Evolutionary conservation across 176 grass and related monocot species (phyloP).

Genomic region (Rhynchospora pubera): DNA sequence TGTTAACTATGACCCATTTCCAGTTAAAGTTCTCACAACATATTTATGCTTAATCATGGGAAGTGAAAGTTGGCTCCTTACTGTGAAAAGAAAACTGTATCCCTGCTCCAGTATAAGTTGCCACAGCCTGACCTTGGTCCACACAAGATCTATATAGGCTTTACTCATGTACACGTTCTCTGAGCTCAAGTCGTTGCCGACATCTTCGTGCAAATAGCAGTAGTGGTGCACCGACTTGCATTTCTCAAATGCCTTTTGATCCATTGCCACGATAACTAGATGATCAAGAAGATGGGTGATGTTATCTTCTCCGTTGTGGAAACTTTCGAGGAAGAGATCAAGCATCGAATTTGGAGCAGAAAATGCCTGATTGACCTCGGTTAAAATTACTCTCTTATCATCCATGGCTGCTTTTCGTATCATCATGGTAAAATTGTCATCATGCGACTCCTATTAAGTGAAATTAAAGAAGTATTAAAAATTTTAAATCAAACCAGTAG

Average conservation of each 20-base stretch:
- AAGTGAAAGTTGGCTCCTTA: not conserved
- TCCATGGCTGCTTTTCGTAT: conserved; percentile 34
- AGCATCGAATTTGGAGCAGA: conserved; percentile 49
- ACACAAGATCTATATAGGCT: conserved; percentile 67
- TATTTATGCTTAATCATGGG: not conserved
- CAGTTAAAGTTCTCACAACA: not conserved
- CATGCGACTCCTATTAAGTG: not conserved
- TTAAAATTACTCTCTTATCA: conserved; percentile 67
- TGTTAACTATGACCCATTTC: not conserved
- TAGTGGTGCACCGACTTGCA: conserved; percentile 48
- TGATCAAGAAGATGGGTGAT: conserved; percentile 41
- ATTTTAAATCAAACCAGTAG: not conserved
- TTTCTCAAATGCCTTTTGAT: conserved; percentile 39
- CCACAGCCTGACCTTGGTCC: conserved; percentile 65
- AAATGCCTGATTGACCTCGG: conserved; percentile 62
- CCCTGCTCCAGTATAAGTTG: conserved; percentile 55
- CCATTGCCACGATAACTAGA: conserved; percentile 70
- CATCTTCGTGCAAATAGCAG: conserved; percentile 47
- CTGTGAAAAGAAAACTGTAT: conserved; percentile 76
- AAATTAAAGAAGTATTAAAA: not conserved
- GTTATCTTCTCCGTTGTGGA: conserved; percentile 54
- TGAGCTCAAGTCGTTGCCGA: conserved; percentile 48
- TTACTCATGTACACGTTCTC: conserved; percentile 47
- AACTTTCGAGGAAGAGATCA: conserved; percentile 78
- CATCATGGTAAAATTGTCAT: not conserved